Conservation (phyloP, 805 yeast genomes). For the Maudiozyma turicensis region DNA sequence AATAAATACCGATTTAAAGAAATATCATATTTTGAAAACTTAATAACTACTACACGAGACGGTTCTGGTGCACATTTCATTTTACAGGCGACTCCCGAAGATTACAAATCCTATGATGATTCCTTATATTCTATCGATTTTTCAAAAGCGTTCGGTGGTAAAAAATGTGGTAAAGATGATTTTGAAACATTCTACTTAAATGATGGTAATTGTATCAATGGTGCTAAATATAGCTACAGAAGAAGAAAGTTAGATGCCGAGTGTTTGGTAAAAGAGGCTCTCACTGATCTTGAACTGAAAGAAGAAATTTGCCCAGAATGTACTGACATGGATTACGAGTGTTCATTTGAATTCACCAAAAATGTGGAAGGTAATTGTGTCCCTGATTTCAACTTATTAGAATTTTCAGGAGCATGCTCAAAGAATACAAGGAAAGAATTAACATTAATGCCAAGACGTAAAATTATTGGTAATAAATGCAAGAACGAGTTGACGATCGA, state of each 20-base stretch:
- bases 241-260: slow-evolving; percentile 57
- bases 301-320: slow-evolving; percentile 56
- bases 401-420: slow-evolving; percentile 15
- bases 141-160: slow-evolving; percentile 39
- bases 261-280: slow-evolving; percentile 39
- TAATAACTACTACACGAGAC: slow-evolving; percentile 53
- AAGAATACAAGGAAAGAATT: slow-evolving; percentile 4
- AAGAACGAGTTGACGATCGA: slow-evolving; percentile 16
- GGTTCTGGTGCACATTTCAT: slow-evolving; percentile 57
- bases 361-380: slow-evolving; percentile 40
- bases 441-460: slow-evolving; percentile 12
- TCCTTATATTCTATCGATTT: slow-evolving; percentile 40
- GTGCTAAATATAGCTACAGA: slow-evolving; percentile 51
- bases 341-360: slow-evolving; percentile 43
- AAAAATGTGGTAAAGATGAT: slow-evolving; percentile 40
- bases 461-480: slow-evolving; percentile 15
- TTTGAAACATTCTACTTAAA: slow-evolving; percentile 49
- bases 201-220: slow-evolving; percentile 48
- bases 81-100: slow-evolving; percentile 32
- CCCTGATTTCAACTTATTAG: slow-evolving; percentile 22
- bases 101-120: slow-evolving; percentile 6
- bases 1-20: slow-evolving; percentile 37
- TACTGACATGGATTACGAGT: slow-evolving; percentile 57
- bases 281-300: slow-evolving; percentile 30
- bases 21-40: slow-evolving; percentile 31